Conservation (phyloP, 106 monocot genomes). For the Dioscorea alata region DNA sequence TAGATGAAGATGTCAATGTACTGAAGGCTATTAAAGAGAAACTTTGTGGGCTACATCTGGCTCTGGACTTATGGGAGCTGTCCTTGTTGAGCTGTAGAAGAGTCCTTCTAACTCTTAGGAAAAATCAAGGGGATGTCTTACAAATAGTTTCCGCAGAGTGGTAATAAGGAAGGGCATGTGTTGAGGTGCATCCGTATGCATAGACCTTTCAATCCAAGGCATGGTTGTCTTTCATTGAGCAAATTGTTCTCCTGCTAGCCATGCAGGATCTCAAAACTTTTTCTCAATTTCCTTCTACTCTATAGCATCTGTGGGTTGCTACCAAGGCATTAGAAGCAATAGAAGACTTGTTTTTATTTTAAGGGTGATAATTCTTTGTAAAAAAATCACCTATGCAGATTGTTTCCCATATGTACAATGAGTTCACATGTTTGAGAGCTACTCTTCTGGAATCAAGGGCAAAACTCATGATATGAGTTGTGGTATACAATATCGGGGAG, state of each 20-base stretch:
- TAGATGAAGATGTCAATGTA: too few relatives aligned
- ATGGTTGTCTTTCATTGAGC: conserved; percentile 42
- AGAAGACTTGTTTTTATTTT: conserved; percentile 2
- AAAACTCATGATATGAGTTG: too few relatives aligned
- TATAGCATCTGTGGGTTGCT: conserved; percentile 40
- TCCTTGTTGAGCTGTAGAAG: conserved; percentile 34
- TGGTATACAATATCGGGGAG: too few relatives aligned
- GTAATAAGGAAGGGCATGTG: conserved; percentile 17
- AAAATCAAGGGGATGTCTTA: conserved; percentile 23
- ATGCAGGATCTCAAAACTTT: conserved; percentile 11
- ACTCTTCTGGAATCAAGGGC: too few relatives aligned
- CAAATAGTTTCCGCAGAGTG: too few relatives aligned
- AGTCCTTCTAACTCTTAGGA: conserved; percentile 38
- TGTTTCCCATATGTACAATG: too few relatives aligned
- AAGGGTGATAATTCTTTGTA: too few relatives aligned
- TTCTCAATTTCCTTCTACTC: conserved; percentile 19
- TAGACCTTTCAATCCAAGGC: conserved; percentile 17
- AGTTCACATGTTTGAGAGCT: too few relatives aligned
- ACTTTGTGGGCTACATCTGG: conserved; percentile 40
- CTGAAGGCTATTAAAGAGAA: conserved; percentile 49
- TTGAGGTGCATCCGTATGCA: conserved; percentile 16
- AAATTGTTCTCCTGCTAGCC: conserved; percentile 36
- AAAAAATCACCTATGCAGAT: too few relatives aligned
- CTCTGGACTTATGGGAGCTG: conserved; percentile 38
- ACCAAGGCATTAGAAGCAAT: conserved; percentile 39